phyloP scores from a whole-genome alignment of 306 rosid genomes.

The Cyamopsis tetragonoloba region DNA sequence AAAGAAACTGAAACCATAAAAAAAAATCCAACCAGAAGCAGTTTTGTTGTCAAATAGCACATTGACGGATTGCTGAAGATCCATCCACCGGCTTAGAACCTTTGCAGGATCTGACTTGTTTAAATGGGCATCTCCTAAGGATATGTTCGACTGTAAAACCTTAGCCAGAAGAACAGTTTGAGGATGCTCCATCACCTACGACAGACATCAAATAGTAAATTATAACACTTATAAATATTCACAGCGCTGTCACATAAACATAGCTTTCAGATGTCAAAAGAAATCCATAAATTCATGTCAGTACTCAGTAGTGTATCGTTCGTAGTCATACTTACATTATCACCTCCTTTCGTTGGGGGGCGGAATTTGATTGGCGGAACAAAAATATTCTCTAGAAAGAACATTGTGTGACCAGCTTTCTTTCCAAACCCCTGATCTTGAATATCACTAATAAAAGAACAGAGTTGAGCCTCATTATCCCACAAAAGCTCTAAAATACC shows the following conservation, averaged over 20 bases:
- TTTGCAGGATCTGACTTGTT: constrained; percentile 37
- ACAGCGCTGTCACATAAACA: neutral
- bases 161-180: constrained; percentile 69
- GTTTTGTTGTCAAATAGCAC: constrained; percentile 69
- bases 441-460: constrained; percentile 63
- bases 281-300: neutral
- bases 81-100: constrained; percentile 62
- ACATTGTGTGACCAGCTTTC: constrained; percentile 65
- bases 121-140: constrained; percentile 54
- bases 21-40: constrained; percentile 47
- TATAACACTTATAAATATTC: no score
- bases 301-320: no score
- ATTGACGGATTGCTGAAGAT: constrained; percentile 78
- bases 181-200: constrained; percentile 87
- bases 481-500: constrained; percentile 51
- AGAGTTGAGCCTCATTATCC: constrained; percentile 68
- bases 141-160: constrained; percentile 66
- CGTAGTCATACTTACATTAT: constrained; percentile 50
- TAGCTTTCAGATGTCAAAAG: neutral
- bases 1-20: constrained; percentile 4
- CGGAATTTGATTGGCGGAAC: constrained; percentile 93
- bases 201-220: no score
- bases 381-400: constrained; percentile 80
- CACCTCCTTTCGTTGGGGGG: constrained; percentile 83
- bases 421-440: constrained; percentile 62